These are phyloP conservation scores for Waltergamsia citrina DNA, from an alignment of 2,329 filamentous ascomycete genomes.

Conservation along the genomic window DNA sequence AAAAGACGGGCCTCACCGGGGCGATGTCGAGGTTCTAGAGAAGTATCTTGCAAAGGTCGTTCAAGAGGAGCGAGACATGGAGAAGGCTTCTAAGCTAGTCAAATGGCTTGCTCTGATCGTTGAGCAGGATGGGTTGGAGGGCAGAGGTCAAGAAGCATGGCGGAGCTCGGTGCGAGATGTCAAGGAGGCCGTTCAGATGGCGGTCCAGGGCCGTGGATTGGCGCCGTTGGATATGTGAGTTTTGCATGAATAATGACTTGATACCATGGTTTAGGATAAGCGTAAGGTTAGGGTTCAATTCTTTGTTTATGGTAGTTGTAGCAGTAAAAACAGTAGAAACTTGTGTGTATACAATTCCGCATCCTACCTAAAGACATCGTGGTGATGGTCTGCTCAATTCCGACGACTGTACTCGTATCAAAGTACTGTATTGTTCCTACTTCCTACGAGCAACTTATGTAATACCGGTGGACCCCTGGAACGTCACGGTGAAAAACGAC, in stretches of 20 bases:
- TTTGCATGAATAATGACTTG: constrained; percentile 4
- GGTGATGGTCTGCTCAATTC: no score
- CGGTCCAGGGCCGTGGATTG: constrained; percentile 46
- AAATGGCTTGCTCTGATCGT: constrained; percentile 56
- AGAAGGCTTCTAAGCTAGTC: constrained; percentile 61
- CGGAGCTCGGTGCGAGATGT: constrained; percentile 28
- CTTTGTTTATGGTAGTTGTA: neutral
- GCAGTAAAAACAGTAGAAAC: no score
- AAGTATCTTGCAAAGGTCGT: constrained; percentile 67
- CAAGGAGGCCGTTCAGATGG: constrained; percentile 42
- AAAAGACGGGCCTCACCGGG: constrained; percentile 64
- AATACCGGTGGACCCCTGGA: no score
- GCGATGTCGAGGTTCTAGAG: constrained; percentile 68
- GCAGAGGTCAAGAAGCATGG: constrained; percentile 35
- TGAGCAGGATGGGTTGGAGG: constrained; percentile 31
- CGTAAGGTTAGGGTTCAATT: no score
- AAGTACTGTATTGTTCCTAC: no score
- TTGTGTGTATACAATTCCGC: no score
- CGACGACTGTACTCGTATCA: no score
- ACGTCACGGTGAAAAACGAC: no score
- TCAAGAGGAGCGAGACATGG: constrained; percentile 65
- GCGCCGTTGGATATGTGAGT: constrained; percentile 40
- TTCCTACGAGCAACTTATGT: no score
- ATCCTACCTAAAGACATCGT: no score
- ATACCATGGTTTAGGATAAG: constrained; percentile 1